phyloP scores from a whole-genome alignment of 164 flowering plant genomes.

The Aristolochia fimbriata region DNA sequence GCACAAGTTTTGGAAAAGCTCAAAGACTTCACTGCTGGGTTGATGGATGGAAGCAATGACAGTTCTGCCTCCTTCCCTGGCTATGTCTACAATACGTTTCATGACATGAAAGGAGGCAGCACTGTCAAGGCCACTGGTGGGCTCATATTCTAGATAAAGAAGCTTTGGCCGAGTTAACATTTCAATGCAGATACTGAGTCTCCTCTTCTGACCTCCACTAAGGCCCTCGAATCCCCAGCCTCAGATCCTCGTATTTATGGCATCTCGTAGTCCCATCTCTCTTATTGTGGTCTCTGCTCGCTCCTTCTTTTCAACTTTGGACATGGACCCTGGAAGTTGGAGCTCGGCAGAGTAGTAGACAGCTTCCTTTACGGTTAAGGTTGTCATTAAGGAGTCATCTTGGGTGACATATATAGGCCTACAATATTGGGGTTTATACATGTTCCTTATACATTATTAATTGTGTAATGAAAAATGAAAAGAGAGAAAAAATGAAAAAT shows the following conservation, averaged over 20 bases:
- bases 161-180: slow-evolving; percentile 43
- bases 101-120: slow-evolving; percentile 51
- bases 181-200: slow-evolving; percentile 52
- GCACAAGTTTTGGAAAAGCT: slow-evolving; percentile 43
- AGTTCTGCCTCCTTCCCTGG: slow-evolving; percentile 29
- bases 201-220: slow-evolving; percentile 51
- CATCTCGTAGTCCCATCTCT: slow-evolving; percentile 61
- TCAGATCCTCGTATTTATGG: slow-evolving; percentile 42
- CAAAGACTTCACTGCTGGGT: slow-evolving; percentile 59
- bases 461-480: too few relatives aligned
- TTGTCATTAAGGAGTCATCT: slow-evolving; percentile 40
- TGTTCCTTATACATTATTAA: too few relatives aligned
- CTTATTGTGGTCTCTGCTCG: slow-evolving; percentile 36
- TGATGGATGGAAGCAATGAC: slow-evolving; percentile 61
- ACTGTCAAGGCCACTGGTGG: slow-evolving; percentile 62
- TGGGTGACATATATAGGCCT: slow-evolving; percentile 66
- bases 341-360: slow-evolving; percentile 54
- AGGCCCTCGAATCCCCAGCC: slow-evolving; percentile 39
- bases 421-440: too few relatives aligned
- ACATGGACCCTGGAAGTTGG: slow-evolving; percentile 40
- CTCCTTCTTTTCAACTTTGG: slow-evolving; percentile 26
- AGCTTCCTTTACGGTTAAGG: slow-evolving; percentile 49
- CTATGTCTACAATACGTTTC: slow-evolving; percentile 22
- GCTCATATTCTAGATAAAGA: slow-evolving; percentile 64
- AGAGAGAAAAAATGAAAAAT: too few relatives aligned